Base-by-base conservation (phyloP, 2,329 filamentous ascomycete species). In the Waltergamsia citrina region DNA sequence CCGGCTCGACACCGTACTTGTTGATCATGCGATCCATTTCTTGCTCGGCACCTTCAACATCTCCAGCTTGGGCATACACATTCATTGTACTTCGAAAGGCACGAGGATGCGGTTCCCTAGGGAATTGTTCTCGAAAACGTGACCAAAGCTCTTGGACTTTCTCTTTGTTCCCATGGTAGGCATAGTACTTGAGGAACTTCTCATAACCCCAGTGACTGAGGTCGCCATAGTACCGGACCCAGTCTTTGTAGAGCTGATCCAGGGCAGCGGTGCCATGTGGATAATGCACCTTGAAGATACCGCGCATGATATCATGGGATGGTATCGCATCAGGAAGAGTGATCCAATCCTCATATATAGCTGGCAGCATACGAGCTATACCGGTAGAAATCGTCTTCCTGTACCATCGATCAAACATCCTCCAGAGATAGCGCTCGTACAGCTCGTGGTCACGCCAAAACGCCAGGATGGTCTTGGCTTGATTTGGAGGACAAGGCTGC, bases 61-160 rank as follows among this genome's bases (percentile, higher is more conserved):
- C 75, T 3, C 78, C 82, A 32, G 74, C 63, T 37, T 74, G 71
- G 2, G 85, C 79, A 56, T 90, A 75, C 1, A 80, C 81, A 42
- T 82, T 75, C 26, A 93, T 63, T 4, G 87, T 60, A 29, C 76
- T 72, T n/a, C 65, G 50, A 41, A 75, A 65, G 4, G 54, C 62
- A 21, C 56, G 54, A 4, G 56, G 49, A 4, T 50, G 42, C 17
- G 45, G 41, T 7, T 62, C 37, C 9, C 58, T 42, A 2, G 59
- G 54, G 22, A 59, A 65, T 1, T 49, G 40, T 15, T 48, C 35
- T 8, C 55, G 49, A 32, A 63, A 71, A 29, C 65, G 54, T 10
- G 52, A 46, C 60, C 67, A 71, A 16, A 75, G 43, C 6, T 53
- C 52, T 28, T 59, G 54, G 3, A 72, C 63, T 12, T 56, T 50